phyloP scores from a whole-genome alignment of 2,329 filamentous ascomycete genomes.

The Monosporascus sp. region DNA sequence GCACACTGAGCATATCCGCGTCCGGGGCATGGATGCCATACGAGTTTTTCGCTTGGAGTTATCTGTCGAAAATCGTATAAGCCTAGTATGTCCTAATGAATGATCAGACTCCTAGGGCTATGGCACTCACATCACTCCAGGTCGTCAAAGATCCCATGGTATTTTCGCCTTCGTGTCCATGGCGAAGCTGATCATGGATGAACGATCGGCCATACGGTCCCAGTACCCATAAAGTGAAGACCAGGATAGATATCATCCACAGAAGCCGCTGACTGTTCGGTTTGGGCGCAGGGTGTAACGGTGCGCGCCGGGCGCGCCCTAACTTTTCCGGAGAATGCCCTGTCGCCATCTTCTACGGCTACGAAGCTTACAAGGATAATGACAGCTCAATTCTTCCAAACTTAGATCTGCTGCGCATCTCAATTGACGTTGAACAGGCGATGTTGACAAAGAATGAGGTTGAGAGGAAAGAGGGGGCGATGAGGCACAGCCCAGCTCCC shows the following conservation, averaged over 20 bases:
- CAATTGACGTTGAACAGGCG: too few relatives aligned
- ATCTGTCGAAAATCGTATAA: slow-evolving; percentile 26
- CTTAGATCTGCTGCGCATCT: too few relatives aligned
- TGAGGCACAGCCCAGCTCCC: too few relatives aligned
- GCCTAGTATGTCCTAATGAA: background rate
- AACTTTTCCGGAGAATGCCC: too few relatives aligned
- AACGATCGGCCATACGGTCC: background rate
- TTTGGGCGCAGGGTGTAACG: too few relatives aligned
- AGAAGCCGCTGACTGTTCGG: background rate
- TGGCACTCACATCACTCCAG: background rate
- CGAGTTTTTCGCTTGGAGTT: slow-evolving; percentile 35
- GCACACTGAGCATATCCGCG: slow-evolving; percentile 31
- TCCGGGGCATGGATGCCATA: slow-evolving; percentile 37
- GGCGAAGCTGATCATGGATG: background rate
- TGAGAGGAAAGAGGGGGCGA: too few relatives aligned
- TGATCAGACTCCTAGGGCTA: background rate
- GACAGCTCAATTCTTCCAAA: too few relatives aligned
- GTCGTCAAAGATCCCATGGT: background rate
- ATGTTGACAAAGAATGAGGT: too few relatives aligned
- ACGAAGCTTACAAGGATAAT: too few relatives aligned
- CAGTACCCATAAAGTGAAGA: background rate
- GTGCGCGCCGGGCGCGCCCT: too few relatives aligned
- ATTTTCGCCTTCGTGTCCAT: background rate
- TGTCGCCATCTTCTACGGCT: too few relatives aligned
- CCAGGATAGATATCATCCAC: background rate